Evolutionary conservation across 441 rosid genomes (phyloP).

Genomic region (Pelargonium citronellum): DNA sequence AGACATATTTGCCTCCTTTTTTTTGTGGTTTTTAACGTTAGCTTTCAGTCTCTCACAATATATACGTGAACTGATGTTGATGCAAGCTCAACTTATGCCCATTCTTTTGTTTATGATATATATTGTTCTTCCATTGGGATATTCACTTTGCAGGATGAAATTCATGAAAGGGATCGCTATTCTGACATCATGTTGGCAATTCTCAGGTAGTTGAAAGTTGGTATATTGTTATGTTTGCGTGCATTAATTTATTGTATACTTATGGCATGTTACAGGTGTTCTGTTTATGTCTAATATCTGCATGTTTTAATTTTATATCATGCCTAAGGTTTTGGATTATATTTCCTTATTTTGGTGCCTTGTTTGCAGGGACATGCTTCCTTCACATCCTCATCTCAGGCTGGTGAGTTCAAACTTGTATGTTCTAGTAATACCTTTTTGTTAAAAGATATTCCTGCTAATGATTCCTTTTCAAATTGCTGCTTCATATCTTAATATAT

Average conservation of each 20-base stretch:
- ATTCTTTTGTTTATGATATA: constrained; percentile 8
- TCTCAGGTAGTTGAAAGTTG: constrained; percentile 50
- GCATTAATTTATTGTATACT: background rate
- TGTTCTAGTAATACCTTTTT: constrained; percentile 12
- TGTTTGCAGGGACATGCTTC: constrained; percentile 83
- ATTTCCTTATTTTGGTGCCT: constrained; percentile 20
- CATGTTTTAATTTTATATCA: background rate
- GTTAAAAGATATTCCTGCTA: background rate
- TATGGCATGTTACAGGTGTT: too few species aligned
- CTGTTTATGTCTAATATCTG: too few species aligned
- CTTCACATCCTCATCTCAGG: constrained; percentile 71
- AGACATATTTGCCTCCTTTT: background rate
- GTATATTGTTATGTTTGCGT: constrained; percentile 16
- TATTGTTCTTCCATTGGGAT: background rate
- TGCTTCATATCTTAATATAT: constrained; percentile 9
- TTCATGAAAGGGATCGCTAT: constrained; percentile 94
- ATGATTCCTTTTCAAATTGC: background rate
- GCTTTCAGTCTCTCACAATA: background rate
- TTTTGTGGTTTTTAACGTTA: background rate
- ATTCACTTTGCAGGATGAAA: constrained; percentile 66
- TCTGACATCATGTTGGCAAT: constrained; percentile 90
- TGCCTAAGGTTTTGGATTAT: background rate
- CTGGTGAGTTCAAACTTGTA: constrained; percentile 59
- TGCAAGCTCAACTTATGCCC: background rate
- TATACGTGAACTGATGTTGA: background rate